Percentiles rank a stretch among this genome's conserved stretches.
phyloP scores from a whole-genome alignment of 2,329 filamentous ascomycete genomes.

The Aspergillus brunneoviolaceus region DNA sequence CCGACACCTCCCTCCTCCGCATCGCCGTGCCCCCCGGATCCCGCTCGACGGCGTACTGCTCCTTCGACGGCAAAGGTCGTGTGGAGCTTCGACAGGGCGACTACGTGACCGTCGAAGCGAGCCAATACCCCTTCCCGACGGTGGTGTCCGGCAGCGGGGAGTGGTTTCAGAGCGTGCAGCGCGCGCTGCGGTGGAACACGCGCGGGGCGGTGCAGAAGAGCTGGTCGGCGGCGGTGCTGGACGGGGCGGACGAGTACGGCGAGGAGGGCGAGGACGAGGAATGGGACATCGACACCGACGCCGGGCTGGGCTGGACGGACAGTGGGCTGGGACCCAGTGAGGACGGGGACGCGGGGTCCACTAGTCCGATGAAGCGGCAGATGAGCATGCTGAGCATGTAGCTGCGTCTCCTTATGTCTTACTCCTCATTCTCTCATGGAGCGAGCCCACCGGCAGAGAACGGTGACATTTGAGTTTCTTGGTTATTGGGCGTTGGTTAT shows the following conservation, averaged over 20 bases:
- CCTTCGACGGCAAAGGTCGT: slow-evolving; percentile 95
- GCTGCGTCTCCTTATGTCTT: neutral
- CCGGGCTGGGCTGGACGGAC: slow-evolving; percentile 42
- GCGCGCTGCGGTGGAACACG: slow-evolving; percentile 93
- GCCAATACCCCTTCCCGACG: slow-evolving; percentile 95
- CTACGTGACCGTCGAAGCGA: slow-evolving; percentile 92
- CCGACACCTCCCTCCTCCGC: slow-evolving; percentile 87
- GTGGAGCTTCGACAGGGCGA: slow-evolving; percentile 91
- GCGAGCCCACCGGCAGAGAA: too few relatives aligned
- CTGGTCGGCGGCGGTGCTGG: slow-evolving; percentile 56
- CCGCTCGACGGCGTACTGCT: slow-evolving; percentile 91
- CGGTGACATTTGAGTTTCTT: too few relatives aligned
- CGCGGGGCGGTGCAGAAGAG: slow-evolving; percentile 88
- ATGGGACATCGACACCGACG: slow-evolving; percentile 94
- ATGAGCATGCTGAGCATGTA: slow-evolving; percentile 71
- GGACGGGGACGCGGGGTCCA: slow-evolving; percentile 57
- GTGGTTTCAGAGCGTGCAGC: slow-evolving; percentile 94
- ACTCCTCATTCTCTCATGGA: neutral
- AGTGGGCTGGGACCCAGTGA: slow-evolving; percentile 61
- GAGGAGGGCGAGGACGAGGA: slow-evolving; percentile 59
- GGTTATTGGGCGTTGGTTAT: neutral
- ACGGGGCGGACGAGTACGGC: slow-evolving; percentile 35
- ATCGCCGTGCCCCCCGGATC: slow-evolving; percentile 82
- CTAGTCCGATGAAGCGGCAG: slow-evolving; percentile 68
- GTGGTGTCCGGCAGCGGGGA: slow-evolving; percentile 86